phyloP scores from a whole-genome alignment of 148 eudicot genomes.

The Vaccinium myrtillus region DNA sequence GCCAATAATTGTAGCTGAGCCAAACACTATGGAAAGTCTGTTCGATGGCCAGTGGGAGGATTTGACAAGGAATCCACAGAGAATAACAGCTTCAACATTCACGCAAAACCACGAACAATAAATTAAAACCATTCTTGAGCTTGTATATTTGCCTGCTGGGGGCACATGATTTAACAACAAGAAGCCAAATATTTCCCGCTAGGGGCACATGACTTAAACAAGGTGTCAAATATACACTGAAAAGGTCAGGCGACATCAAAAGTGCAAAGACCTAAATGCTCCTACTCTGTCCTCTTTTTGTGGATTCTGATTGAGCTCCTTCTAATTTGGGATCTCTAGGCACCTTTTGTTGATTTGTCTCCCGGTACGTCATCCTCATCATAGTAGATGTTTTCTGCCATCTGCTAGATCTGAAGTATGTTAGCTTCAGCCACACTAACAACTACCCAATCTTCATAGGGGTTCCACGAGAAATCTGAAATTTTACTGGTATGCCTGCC shows the following conservation, averaged over 20 bases:
- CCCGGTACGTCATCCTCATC: slow-evolving; percentile 64
- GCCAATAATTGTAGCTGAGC: background rate
- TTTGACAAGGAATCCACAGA: background rate
- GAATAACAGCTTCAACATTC: background rate
- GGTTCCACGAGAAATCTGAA: slow-evolving; percentile 94
- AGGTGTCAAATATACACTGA: background rate
- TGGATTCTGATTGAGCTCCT: background rate
- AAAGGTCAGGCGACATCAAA: background rate
- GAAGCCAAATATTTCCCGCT: background rate
- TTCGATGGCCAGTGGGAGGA: background rate
- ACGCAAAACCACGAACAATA: background rate
- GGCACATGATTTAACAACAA: background rate
- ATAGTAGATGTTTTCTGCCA: slow-evolving; percentile 84
- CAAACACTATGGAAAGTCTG: background rate
- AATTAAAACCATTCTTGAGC: background rate
- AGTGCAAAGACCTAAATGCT: slow-evolving; percentile 11
- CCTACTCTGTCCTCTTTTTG: background rate
- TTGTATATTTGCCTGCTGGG: background rate
- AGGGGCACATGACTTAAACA: too few species aligned
- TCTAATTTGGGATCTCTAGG: slow-evolving; percentile 24
- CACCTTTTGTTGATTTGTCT: slow-evolving; percentile 44
- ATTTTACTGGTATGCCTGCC: slow-evolving; percentile 92
- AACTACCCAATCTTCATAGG: slow-evolving; percentile 82
- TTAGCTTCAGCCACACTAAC: slow-evolving; percentile 92
- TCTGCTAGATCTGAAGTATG: slow-evolving; percentile 91